A percentile compares a stretch with the other conserved stretches of the same genome.
These are phyloP conservation scores for Datisca glomerata DNA, from an alignment of 306 rosid species.

Conservation along the genomic window DNA sequence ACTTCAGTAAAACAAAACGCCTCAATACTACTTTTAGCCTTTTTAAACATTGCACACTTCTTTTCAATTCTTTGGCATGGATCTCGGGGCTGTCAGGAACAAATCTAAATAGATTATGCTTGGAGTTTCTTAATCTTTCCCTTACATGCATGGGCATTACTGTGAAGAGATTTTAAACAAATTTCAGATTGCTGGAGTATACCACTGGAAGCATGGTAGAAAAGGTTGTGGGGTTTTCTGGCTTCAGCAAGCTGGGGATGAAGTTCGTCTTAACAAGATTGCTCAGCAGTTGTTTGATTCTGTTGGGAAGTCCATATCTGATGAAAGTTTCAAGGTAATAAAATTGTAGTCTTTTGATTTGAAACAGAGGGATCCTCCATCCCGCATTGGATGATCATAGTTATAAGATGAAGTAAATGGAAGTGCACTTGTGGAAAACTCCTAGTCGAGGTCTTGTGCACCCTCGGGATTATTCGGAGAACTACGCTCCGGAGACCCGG, in stretches of 20 bases:
- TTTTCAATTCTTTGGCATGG: not conserved
- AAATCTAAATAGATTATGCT: too few species aligned
- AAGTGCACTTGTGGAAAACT: too few species aligned
- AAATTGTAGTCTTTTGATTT: not conserved
- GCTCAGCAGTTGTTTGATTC: constrained; percentile 81
- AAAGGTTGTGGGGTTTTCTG: constrained; percentile 82
- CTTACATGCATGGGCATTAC: constrained; percentile 3
- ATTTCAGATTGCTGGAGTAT: constrained; percentile 74
- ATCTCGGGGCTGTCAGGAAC: too few species aligned
- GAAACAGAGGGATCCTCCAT: not conserved
- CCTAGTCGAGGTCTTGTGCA: too few species aligned
- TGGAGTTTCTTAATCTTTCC: too few species aligned
- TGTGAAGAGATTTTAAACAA: constrained; percentile 5
- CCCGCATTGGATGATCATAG: not conserved
- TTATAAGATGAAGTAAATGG: not conserved
- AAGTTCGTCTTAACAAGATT: constrained; percentile 67
- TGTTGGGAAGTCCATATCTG: constrained; percentile 87
- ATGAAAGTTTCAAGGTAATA: constrained; percentile 80
- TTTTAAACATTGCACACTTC: not conserved
- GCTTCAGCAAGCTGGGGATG: constrained; percentile 90
- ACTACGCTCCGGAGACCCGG: too few species aligned
- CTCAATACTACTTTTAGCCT: too few species aligned
- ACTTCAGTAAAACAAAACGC: too few species aligned
- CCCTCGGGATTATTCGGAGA: too few species aligned
- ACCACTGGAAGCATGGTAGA: constrained; percentile 92